These are phyloP conservation scores for Phytophthora ohioensis DNA, from an alignment of 352 stramenopile species.

Conservation along the genomic window DNA sequence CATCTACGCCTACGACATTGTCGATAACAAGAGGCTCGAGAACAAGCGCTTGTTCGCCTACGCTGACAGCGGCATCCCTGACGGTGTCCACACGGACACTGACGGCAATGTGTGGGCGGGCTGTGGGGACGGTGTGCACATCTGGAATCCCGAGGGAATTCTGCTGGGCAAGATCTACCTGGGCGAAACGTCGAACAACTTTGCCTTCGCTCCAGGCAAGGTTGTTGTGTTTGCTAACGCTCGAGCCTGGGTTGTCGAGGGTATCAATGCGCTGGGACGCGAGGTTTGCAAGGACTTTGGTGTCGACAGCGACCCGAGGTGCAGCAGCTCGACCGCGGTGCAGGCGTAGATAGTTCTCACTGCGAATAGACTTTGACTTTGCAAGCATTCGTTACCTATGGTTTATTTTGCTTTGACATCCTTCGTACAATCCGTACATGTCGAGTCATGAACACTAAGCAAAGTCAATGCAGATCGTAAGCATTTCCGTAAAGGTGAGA, in stretches of 20 bases:
- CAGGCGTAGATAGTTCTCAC: constrained; percentile 2
- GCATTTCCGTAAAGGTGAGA: too few relatives aligned
- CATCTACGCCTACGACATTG: constrained; percentile 34
- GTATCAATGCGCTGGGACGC: constrained; percentile 28
- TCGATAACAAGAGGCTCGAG: constrained; percentile 23
- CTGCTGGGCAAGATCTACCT: constrained; percentile 35
- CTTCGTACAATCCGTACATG: too few relatives aligned
- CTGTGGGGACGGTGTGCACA: constrained; percentile 28
- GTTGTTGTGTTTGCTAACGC: constrained; percentile 28
- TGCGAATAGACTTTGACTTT: neutral
- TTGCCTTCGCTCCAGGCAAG: constrained; percentile 32
- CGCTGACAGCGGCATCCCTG: constrained; percentile 29
- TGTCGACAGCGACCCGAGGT: constrained; percentile 27
- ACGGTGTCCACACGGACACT: constrained; percentile 28
- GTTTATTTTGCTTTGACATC: too few relatives aligned
- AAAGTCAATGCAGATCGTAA: too few relatives aligned
- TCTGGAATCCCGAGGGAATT: constrained; percentile 33
- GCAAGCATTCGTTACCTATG: neutral
- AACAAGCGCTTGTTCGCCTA: constrained; percentile 29
- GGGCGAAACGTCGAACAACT: constrained; percentile 29
- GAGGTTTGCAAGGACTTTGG: constrained; percentile 40
- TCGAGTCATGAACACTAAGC: too few relatives aligned
- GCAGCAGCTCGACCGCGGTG: constrained; percentile 3
- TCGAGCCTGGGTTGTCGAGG: constrained; percentile 24
- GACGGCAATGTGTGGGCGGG: constrained; percentile 31